Conservation (phyloP, 169 alveolate genomes). For the Plasmodium malariae region DNA sequence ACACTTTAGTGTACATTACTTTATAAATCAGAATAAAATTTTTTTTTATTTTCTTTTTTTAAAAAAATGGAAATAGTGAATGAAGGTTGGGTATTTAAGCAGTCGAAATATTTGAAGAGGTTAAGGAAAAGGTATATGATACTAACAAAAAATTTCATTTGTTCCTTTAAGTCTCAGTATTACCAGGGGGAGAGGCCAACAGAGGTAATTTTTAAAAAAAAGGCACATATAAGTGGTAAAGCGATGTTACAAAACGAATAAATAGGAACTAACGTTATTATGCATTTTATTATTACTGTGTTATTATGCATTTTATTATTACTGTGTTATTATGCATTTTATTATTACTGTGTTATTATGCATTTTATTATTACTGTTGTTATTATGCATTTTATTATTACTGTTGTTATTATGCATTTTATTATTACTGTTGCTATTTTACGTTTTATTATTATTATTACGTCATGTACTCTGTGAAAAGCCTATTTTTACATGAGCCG, state of each 20-base stretch:
- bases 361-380: too few relatives aligned
- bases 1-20: too few relatives aligned
- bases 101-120: conserved; percentile 65
- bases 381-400: too few relatives aligned
- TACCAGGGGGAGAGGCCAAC: conserved; percentile 74
- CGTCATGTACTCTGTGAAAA: too few relatives aligned
- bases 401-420: neutral
- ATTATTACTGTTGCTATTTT: neutral
- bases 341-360: too few relatives aligned
- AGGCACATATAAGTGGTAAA: neutral
- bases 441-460: too few relatives aligned
- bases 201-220: conserved; percentile 33
- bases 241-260: too few relatives aligned
- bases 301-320: too few relatives aligned
- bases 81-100: conserved; percentile 72
- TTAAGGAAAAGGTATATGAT: conserved; percentile 59
- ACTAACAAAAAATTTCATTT: conserved; percentile 60
- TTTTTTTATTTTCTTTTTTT: neutral
- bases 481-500: too few relatives aligned
- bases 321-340: too few relatives aligned
- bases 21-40: neutral
- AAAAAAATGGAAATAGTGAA: conserved; percentile 59
- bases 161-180: conserved; percentile 69
- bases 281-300: too few relatives aligned
- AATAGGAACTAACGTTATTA: too few relatives aligned